Base-by-base conservation (phyloP, 169 alveolate species). In the Plasmodium adleri region DNA sequence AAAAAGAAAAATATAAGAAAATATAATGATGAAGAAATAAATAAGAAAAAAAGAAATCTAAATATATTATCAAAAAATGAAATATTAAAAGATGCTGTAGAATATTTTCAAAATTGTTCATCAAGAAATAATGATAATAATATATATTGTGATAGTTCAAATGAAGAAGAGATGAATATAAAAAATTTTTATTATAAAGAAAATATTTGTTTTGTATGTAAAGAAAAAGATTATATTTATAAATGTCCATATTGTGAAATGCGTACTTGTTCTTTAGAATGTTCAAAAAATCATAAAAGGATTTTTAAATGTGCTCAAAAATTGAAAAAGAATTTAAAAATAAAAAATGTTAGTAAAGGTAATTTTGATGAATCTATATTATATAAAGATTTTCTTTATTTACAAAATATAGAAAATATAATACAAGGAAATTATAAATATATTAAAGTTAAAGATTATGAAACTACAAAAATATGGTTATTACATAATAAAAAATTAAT, bases 201-300 rank as follows among this genome's bases (percentile, higher is more conserved):
- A 45, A 70, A 47, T 32, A 47, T 70, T 1, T 72, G 83, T 54
- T 22, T 32, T 49, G 88, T 76, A 10, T 76, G 88, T 67, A 64
- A 43, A 67, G 39, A 63, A 24, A 64, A 76, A 49, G 15, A 10
- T 10, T 52, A 76, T 58, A 76, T 26, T 17, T 76, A 76, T 17
- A 76, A 63, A 49, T 76, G 88, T 13, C 88, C 88, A 24, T 76
- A 56, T 67, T 76, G 88, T 63, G 88, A 76, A 49, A 56, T 43
- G 0, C 26, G 17, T 0, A n/a, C 74, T 12, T 76, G 88, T 24
- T 76, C 72, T 24, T 68, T 76, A 56, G 28, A 12, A 7, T 76
- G 88, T 76, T 67, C 73, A 47, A 76, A 76, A 54, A 56, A 13
- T 22, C 88, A 76, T 67, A 76, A 76, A 76, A 76, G 49, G 24